Conservation (phyloP, 331 rosid species). For the Acacia pycnantha region DNA sequence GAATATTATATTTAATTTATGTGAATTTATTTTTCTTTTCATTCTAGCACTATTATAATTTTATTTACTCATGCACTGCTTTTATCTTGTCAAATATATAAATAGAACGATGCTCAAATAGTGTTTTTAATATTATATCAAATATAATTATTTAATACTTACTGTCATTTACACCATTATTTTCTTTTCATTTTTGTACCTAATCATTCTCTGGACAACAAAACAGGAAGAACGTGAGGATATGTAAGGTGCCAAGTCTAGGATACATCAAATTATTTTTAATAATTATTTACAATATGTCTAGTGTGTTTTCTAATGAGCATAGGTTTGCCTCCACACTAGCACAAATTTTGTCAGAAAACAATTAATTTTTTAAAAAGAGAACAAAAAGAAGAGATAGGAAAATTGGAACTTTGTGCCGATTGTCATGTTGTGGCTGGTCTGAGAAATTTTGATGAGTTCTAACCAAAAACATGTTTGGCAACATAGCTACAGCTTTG, state of each 20-base stretch:
- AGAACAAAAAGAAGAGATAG: constrained; percentile 15
- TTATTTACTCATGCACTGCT: background rate
- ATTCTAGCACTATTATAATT: background rate
- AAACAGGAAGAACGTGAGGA: background rate
- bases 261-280: background rate
- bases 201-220: background rate
- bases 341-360: background rate
- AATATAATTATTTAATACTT: background rate
- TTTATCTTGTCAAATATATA: background rate
- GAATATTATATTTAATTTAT: background rate
- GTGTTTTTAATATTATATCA: background rate
- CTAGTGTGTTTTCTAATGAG: background rate
- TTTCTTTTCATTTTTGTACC: background rate
- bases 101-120: background rate
- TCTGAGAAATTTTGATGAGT: constrained; percentile 20
- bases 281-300: background rate
- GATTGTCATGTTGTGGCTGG: constrained; percentile 27
- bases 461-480: constrained; percentile 7
- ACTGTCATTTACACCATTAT: background rate
- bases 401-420: constrained; percentile 8
- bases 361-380: background rate
- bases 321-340: background rate
- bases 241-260: background rate
- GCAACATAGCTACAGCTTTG: constrained; percentile 3
- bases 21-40: background rate